Conservation (phyloP, 306 rosid species). For the Quercus ilex region DNA sequence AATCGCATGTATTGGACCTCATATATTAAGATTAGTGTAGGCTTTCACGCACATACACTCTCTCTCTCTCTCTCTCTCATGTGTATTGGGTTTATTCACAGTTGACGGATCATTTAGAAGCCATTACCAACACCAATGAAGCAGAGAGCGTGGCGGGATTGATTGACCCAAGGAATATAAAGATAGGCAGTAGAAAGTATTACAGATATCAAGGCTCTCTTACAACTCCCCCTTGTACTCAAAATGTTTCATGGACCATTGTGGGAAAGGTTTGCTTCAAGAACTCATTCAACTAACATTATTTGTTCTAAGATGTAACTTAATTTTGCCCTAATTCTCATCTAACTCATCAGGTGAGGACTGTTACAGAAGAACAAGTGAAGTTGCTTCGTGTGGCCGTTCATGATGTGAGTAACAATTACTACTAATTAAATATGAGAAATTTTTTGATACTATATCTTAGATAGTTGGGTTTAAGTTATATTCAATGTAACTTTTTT, state of each 20-base stretch:
- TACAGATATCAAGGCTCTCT: too few relatives aligned
- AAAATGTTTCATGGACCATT: too few relatives aligned
- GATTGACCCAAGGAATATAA: slow-evolving; percentile 39
- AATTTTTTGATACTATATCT: too few relatives aligned
- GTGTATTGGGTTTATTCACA: background rate
- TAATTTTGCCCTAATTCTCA: background rate
- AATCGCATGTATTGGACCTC: too few relatives aligned
- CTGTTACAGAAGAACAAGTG: slow-evolving; percentile 50
- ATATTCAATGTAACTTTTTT: too few relatives aligned
- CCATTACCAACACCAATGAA: slow-evolving; percentile 7
- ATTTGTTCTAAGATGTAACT: too few relatives aligned
- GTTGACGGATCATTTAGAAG: slow-evolving; percentile 34
- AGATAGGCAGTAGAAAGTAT: background rate
- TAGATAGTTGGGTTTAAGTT: too few relatives aligned
- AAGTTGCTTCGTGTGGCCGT: slow-evolving; percentile 50
- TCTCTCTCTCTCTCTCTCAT: background rate
- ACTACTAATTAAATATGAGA: too few relatives aligned
- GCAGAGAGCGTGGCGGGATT: slow-evolving; percentile 28
- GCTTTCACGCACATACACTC: background rate
- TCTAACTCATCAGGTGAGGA: slow-evolving; percentile 35
- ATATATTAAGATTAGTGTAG: too few relatives aligned
- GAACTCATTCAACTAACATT: too few relatives aligned
- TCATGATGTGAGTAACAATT: slow-evolving; percentile 70
- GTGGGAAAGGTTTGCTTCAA: too few relatives aligned
- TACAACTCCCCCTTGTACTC: too few relatives aligned